Evolutionary conservation across 768 basidiomycete genomes (phyloP), one percentile per base, ranked within the genome.

Genomic region (Rhodotorula taiwanensis): DNA sequence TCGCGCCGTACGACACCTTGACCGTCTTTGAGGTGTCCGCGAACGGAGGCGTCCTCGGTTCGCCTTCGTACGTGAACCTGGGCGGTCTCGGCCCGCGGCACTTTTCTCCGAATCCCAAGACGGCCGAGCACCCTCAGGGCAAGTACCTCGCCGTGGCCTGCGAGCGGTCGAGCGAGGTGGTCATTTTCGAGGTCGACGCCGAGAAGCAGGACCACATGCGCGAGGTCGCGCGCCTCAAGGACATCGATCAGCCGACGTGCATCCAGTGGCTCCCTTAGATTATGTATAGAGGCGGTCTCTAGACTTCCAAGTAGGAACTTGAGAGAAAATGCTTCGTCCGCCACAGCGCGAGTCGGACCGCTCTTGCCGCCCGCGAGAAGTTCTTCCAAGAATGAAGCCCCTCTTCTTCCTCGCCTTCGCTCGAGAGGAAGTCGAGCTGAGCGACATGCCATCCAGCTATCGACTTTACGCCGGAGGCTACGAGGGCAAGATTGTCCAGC

Each of bases 161-260:
- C n/a, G 59, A 69, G 44, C 42, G 56, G n/a, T 64, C 67, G 52
- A 60, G 53, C 48, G 67, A 69, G 58, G 59, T 62, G 3, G 62
- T 55, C 36, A 31, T 69, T 18, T 55, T 41, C 21, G 34, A 45
- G 55, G 48, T 58, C 0, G 21, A 28, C 9, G 59, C 52, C 8
- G 27, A 52, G 21, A 21, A 56, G 51, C 30, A 39, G 34, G 51
- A 52, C 34, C 30, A 39, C 15, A 5, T 69, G 23, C 11, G 11
- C 39, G 67, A 69, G 52, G 60, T 69, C 1, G 56, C 60, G 13
- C 28, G 62, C 21, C 42, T 58, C 1, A 53, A 49, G 34, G 67
- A 56, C 1, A 25, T 64, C 21, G 34, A 61, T 21, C 50, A 57
- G 47, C 59, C 60, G n/a, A 69, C 67, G 4, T 47, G 44, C 15